Evolutionary conservation across 2,329 filamentous ascomycete genomes (phyloP).

Genomic region (Cercospora janseana): DNA sequence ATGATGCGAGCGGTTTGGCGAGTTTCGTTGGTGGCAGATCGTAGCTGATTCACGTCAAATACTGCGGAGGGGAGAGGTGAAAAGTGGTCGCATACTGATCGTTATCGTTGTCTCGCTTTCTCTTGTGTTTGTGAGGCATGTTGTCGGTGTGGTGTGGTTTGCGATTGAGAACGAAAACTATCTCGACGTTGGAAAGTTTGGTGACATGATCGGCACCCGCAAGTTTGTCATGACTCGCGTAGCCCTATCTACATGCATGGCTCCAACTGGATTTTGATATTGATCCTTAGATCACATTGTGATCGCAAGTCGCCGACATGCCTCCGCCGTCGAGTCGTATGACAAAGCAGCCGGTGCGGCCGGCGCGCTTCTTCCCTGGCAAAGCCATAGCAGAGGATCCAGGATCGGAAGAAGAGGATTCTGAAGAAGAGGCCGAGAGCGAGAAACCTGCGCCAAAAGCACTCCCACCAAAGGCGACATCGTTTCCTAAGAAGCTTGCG

Average conservation of each 20-base stretch:
- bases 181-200: not conserved
- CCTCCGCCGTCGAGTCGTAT: conserved; percentile 72
- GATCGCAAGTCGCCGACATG: conserved; percentile 41
- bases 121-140: conserved; percentile 38
- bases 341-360: conserved; percentile 84
- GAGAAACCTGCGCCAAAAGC: conserved; percentile 43
- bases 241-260: conserved; percentile 16
- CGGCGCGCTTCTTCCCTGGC: conserved; percentile 79
- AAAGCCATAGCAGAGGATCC: conserved; percentile 62
- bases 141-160: conserved; percentile 12
- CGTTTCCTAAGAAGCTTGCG: conserved; percentile 46
- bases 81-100: conserved; percentile 33
- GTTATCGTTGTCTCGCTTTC: conserved; percentile 36
- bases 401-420: conserved; percentile 43
- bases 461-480: conserved; percentile 46
- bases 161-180: conserved; percentile 2
- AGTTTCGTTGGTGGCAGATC: conserved; percentile 61
- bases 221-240: conserved; percentile 3
- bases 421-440: conserved; percentile 54
- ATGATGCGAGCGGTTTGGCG: conserved; percentile 59
- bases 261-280: not conserved
- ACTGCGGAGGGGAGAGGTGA: not conserved
- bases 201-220: conserved; percentile 4
- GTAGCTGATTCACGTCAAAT: too few species aligned
- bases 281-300: not conserved